phyloP scores from a whole-genome alignment of 2,329 filamentous ascomycete genomes.

The Nemania sp. region DNA sequence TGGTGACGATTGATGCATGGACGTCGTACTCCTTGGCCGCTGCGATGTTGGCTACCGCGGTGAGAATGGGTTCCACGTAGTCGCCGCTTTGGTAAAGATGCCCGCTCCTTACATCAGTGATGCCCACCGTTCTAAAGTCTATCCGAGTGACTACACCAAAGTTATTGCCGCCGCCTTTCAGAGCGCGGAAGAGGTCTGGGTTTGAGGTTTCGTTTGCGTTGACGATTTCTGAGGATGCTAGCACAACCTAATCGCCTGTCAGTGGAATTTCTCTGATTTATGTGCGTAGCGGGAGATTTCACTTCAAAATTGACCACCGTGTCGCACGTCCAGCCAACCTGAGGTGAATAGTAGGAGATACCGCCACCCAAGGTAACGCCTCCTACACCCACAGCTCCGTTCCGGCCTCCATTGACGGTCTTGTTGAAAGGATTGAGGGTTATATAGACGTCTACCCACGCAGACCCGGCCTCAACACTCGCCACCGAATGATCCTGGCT shows the following conservation, averaged over 20 bases:
- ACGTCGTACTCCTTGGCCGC: constrained; percentile 21
- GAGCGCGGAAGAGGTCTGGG: background rate
- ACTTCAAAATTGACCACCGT: constrained; percentile 25
- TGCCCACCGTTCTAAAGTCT: constrained; percentile 10
- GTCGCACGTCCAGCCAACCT: constrained; percentile 27
- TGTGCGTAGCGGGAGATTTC: background rate
- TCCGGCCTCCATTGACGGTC: constrained; percentile 17
- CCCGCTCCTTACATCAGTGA: constrained; percentile 18
- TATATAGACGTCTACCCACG: constrained; percentile 14
- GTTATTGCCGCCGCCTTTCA: constrained; percentile 10
- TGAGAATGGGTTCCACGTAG: constrained; percentile 13
- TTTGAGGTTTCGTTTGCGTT: constrained; percentile 17
- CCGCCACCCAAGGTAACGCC: constrained; percentile 17
- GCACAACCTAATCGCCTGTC: constrained; percentile 15
- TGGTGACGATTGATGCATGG: constrained; percentile 21
- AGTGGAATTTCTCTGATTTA: background rate
- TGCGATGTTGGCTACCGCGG: constrained; percentile 22
- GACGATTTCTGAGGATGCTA: constrained; percentile 12
- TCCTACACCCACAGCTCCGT: constrained; percentile 19
- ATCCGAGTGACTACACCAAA: constrained; percentile 13
- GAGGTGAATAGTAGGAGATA: constrained; percentile 13
- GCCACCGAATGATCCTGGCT: constrained; percentile 10
- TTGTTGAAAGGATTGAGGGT: constrained; percentile 17
- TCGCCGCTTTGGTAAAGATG: constrained; percentile 19
- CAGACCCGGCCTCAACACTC: constrained; percentile 6